Conservation (phyloP, 352 stramenopile species). For the Halophytophthora polymorphica region DNA sequence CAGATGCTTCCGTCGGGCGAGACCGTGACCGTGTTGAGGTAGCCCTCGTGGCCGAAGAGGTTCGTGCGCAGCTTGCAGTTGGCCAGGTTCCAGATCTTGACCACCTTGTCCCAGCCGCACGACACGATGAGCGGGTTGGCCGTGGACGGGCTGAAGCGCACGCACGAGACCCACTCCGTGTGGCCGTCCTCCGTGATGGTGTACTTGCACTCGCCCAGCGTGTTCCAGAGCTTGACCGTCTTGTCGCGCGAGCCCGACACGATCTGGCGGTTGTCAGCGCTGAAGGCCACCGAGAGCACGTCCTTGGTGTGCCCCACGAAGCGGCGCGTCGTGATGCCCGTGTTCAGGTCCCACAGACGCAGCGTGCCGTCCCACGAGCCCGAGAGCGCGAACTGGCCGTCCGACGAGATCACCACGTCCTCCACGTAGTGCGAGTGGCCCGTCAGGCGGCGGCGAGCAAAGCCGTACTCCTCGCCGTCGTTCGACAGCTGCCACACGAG, state of each 20-base stretch:
- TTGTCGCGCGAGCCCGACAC: constrained; percentile 98
- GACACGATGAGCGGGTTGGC: constrained; percentile 98
- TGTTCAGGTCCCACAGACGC: constrained; percentile 99
- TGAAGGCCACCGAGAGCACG: constrained; percentile 99
- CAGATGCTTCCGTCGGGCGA: constrained; percentile 99
- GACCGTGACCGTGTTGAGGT: constrained; percentile 99
- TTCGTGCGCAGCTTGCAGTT: constrained; percentile 99
- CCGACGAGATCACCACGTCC: constrained; percentile 99
- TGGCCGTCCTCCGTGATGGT: constrained; percentile 98
- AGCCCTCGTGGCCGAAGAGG: constrained; percentile 98
- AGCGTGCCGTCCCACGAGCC: constrained; percentile 99
- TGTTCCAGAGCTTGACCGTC: constrained; percentile 99
- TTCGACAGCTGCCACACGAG: constrained; percentile 89
- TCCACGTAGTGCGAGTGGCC: constrained; percentile 99
- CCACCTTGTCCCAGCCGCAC: constrained; percentile 98
- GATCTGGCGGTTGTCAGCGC: constrained; percentile 99
- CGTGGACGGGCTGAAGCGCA: constrained; percentile 97
- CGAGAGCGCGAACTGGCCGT: constrained; percentile 99
- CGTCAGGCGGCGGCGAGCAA: constrained; percentile 93
- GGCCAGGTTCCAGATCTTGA: constrained; percentile 99
- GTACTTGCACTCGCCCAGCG: constrained; percentile 99
- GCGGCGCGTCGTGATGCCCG: constrained; percentile 96
- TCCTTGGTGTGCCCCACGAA: constrained; percentile 99
- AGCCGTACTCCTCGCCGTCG: constrained; percentile 98
- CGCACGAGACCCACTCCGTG: constrained; percentile 99